These are phyloP conservation scores for Nakazawaea wyomingensis DNA, from an alignment of 805 yeast species.

Conservation along the genomic window DNA sequence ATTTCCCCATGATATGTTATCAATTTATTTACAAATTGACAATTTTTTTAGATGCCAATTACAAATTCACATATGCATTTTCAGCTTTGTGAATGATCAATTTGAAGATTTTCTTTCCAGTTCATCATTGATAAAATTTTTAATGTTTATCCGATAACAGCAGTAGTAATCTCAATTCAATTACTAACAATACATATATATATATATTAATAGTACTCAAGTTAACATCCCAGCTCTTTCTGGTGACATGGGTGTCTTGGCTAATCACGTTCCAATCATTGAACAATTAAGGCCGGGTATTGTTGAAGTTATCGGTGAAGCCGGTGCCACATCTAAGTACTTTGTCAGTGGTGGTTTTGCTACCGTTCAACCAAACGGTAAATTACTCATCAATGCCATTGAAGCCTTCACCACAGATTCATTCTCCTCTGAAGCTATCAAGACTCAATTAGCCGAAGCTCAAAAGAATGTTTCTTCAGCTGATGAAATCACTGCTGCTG, in stretches of 20 bases:
- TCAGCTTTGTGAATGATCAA: too few species aligned
- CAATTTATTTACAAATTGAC: too few species aligned
- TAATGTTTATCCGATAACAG: too few species aligned
- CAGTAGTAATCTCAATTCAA: neutral
- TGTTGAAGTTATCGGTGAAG: constrained; percentile 80
- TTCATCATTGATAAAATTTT: too few species aligned
- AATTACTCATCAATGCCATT: constrained; percentile 83
- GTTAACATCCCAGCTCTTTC: constrained; percentile 94
- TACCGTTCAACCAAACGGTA: constrained; percentile 90
- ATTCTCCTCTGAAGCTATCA: constrained; percentile 76
- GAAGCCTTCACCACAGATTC: constrained; percentile 93
- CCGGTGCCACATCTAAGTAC: constrained; percentile 61
- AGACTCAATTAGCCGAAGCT: constrained; percentile 82
- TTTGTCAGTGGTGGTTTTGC: constrained; percentile 97
- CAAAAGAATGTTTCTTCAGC: constrained; percentile 82
- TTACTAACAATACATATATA: neutral
- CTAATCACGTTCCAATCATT: constrained; percentile 95
- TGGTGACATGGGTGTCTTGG: constrained; percentile 95
- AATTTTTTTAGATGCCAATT: too few species aligned
- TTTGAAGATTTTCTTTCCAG: too few species aligned
- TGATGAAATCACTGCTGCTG: constrained; percentile 87
- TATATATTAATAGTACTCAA: constrained; percentile 40
- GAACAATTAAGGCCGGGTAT: constrained; percentile 97
- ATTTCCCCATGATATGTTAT: too few species aligned
- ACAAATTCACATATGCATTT: too few species aligned